Conservation (phyloP, 2,329 filamentous ascomycete species). For the Coniochaeta sp. region DNA sequence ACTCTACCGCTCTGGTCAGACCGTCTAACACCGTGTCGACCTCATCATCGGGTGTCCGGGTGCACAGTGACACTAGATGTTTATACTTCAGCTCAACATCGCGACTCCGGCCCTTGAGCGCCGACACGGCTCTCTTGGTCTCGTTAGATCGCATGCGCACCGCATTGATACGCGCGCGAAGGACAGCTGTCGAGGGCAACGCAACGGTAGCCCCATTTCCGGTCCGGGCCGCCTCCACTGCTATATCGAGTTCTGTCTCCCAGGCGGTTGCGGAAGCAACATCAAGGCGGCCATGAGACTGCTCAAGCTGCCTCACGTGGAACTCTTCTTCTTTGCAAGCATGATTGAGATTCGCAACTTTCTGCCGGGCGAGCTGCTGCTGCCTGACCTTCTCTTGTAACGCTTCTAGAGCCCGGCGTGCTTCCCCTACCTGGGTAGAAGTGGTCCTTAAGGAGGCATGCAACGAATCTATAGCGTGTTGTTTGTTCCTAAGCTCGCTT, state of each 20-base stretch:
- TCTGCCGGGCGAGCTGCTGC: slow-evolving; percentile 60
- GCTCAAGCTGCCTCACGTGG: slow-evolving; percentile 38
- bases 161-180: slow-evolving; percentile 63
- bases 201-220: slow-evolving; percentile 13
- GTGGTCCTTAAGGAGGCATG: slow-evolving; percentile 75
- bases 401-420: slow-evolving; percentile 64
- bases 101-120: slow-evolving; percentile 69
- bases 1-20: slow-evolving; percentile 81
- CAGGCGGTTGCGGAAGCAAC: slow-evolving; percentile 39
- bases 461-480: slow-evolving; percentile 72
- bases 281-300: slow-evolving; percentile 33
- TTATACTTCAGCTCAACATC: slow-evolving; percentile 85
- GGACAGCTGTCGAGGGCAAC: slow-evolving; percentile 51
- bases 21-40: slow-evolving; percentile 76
- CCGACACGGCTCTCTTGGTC: slow-evolving; percentile 59
- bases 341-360: slow-evolving; percentile 69
- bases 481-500: slow-evolving; percentile 73
- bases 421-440: slow-evolving; percentile 69
- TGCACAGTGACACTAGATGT: slow-evolving; percentile 81
- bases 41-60: slow-evolving; percentile 65
- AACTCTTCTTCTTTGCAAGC: slow-evolving; percentile 64
- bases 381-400: slow-evolving; percentile 58
- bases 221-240: slow-evolving; percentile 33
- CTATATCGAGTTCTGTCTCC: slow-evolving; percentile 45
- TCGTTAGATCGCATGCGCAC: slow-evolving; percentile 62